Evolutionary conservation across 2,329 filamentous ascomycete species (phyloP), one percentile per base, ranked within the genome.

Genomic region (Epichloe brachyelytri): DNA sequence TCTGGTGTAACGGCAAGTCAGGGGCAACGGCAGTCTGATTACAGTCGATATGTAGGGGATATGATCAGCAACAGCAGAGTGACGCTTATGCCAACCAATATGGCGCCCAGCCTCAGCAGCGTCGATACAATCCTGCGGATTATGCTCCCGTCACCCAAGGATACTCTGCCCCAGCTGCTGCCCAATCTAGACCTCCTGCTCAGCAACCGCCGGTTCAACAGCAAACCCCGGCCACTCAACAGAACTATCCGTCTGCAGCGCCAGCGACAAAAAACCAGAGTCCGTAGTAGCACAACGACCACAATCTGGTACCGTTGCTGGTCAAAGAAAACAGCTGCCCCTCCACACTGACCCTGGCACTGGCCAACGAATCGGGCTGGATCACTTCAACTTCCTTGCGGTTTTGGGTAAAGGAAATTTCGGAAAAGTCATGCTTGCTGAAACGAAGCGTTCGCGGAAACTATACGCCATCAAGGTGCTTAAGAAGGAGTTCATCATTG

Each of bases 401-500:
- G 93, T 98, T 50, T 80, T 98, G 57, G 93, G 93, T 64, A 98
- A 98, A 71, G 93, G 93, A 72, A 98, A 98, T 71, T 98, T 98
- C 65, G 93, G 93, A 68, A 98, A 98, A 71, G 93, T 98, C 71
- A 98, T 98, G 93, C 75, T 98, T 67, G 93, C 93, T 2, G 94
- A 98, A 71, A 95, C 93, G 1, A 98, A 98, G 75, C 83, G 82
- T 51, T 83, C 86, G 10, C 88, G 90, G 68, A 86, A 91, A 67
- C 76, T 98, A 7, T 98, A 97, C 66, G 93, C 93, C 52, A 98
- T 98, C 69, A 98, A 98, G 71, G 93, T 98, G 38, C 73, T 98
- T 59, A 98, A 98, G 79, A 98, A 98, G 73, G 93, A 98, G 68
- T 98, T 98, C 67, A 98, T 98, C 64, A 98, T 98, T 55, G 94